Evolutionary conservation across 2,329 filamentous ascomycete species (phyloP), one percentile per base, ranked within the genome.

Genomic region (Sphaerulina musiva): DNA sequence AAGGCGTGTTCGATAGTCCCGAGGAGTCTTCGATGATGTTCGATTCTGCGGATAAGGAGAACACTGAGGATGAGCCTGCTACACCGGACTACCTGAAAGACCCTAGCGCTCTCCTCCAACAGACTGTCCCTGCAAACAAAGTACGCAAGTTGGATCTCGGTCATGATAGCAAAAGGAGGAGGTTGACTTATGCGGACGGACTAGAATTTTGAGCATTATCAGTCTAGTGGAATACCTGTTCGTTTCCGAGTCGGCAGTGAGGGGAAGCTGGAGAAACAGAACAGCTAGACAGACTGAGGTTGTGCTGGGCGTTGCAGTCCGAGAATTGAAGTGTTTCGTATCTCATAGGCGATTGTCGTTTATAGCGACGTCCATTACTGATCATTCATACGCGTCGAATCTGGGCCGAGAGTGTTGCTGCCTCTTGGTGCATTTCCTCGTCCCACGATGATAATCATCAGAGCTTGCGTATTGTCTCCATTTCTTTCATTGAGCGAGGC

Each of bases 91-190:
- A 64, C 32, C 51, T 69, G 3, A 62, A 64, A 11, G 64, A 58
- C 6, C 64, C 66, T 34, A 57, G 62, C 12, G 52, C 59, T 44
- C 46, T 68, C 39, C 55, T 69, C 26, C 68, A 70, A 57, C 65
- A 67, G 59, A 70, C 68, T 42, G 67, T 67, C 50, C 68, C 69
- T 20, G 59, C 67, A 38, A 67, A 69, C 11, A 65, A 64, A 29
- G 58, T 69, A 14, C 59, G 58, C 50, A 69, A 66, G 61, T 57
- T 70, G 47, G 66, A 68, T 17, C 47, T 67, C 12, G 62, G 57
- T 17, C 58, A 56, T 10, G 44, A 54, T 36, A 54, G 50, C 38
- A 63, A 61, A 54, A 61, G 59, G 32, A 61, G 69, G 48, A 58
- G 68, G 26, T 56, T 70, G 61, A 70, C 68, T 5, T 69, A 56